A percentile compares a stretch with the other conserved stretches of the same genome.
phyloP scores from a whole-genome alignment of 371 early-diverging fungal species.

The Rhizopus sp. region DNA sequence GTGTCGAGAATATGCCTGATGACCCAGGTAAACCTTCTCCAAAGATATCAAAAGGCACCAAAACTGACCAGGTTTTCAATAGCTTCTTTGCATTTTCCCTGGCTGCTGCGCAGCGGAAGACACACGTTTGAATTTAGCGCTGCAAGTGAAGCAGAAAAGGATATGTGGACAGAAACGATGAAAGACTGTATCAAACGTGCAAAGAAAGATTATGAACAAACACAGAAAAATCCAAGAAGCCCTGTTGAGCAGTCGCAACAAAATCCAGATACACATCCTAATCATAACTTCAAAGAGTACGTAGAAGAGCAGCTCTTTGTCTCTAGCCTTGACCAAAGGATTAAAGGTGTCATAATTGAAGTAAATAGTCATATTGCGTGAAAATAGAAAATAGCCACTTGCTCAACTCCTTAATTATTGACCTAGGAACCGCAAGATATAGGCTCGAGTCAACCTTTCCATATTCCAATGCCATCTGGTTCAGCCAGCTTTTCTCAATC shows the following conservation, averaged over 20 bases:
- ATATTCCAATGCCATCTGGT: conserved; percentile 19
- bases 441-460: conserved; percentile 1
- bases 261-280: not conserved
- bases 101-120: conserved; percentile 16
- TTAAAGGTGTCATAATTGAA: not conserved
- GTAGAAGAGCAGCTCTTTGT: conserved; percentile 26
- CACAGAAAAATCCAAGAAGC: not conserved
- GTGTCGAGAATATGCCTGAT: conserved; percentile 34
- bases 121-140: conserved; percentile 21
- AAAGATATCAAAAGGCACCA: not conserved
- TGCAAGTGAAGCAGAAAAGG: conserved; percentile 21
- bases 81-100: conserved; percentile 19
- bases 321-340: conserved; percentile 25
- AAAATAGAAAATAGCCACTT: no score
- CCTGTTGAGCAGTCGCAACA: no score
- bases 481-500: conserved; percentile 24
- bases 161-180: conserved; percentile 21
- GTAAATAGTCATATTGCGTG: not conserved
- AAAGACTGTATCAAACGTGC: conserved; percentile 17
- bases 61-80: not conserved
- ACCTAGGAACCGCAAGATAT: not conserved
- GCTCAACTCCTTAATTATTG: not conserved
- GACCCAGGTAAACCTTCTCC: conserved; percentile 20
- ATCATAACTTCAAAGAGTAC: conserved; percentile 14
- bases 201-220: conserved; percentile 9